These are phyloP conservation scores for Pharnaceum exiguum DNA, from an alignment of 148 eudicot genomes.

Conservation along the genomic window DNA sequence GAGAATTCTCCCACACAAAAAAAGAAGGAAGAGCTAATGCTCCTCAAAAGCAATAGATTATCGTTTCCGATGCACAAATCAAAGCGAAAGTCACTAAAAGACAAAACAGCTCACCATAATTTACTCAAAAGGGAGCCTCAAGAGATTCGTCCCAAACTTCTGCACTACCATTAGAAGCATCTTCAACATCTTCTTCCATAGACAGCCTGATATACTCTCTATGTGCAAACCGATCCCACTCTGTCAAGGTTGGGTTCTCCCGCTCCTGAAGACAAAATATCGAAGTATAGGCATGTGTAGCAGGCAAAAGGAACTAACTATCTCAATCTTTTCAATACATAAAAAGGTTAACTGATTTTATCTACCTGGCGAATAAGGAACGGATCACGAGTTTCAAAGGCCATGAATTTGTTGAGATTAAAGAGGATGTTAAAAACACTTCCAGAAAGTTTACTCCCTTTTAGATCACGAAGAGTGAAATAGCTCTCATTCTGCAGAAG, in stretches of 20 bases:
- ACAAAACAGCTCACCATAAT: slow-evolving; percentile 12
- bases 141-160: slow-evolving; percentile 98
- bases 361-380: slow-evolving; percentile 96
- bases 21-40: neutral
- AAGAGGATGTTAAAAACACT: slow-evolving; percentile 90
- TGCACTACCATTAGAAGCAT: slow-evolving; percentile 96
- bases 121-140: slow-evolving; percentile 85
- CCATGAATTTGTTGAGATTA: slow-evolving; percentile 95
- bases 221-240: slow-evolving; percentile 98
- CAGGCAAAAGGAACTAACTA: neutral
- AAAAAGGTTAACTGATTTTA: slow-evolving; percentile 1
- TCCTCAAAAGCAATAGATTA: too few relatives aligned
- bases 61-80: neutral
- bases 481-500: slow-evolving; percentile 69
- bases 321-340: slow-evolving; percentile 45
- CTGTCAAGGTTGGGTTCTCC: slow-evolving; percentile 89
- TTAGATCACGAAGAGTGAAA: slow-evolving; percentile 74
- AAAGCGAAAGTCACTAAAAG: neutral
- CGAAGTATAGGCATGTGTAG: neutral
- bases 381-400: slow-evolving; percentile 96
- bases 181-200: slow-evolving; percentile 99
- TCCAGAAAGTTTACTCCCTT: slow-evolving; percentile 78
- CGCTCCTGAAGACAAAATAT: slow-evolving; percentile 61
- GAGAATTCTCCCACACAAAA: too few relatives aligned
- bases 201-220: slow-evolving; percentile 95